A percentile compares a stretch with the other conserved stretches of the same genome.
These are phyloP conservation scores for Oryza glumipatula DNA, from an alignment of 176 grass and related monocot species.

Conservation along the genomic window DNA sequence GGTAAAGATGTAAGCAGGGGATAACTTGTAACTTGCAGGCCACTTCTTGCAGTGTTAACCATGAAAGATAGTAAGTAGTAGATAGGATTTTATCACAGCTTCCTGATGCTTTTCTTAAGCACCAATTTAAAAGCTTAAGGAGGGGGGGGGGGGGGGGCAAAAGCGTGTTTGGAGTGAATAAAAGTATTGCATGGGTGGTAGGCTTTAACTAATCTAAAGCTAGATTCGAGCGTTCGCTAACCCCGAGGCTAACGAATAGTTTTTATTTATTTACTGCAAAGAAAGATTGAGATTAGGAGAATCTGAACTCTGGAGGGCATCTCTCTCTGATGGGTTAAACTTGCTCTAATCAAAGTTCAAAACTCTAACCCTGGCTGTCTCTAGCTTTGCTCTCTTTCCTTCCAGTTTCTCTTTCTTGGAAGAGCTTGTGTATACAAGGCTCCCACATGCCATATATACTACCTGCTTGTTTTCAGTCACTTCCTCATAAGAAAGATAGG, in stretches of 20 bases:
- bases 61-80: background rate
- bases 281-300: constrained; percentile 57
- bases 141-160: constrained; percentile 11
- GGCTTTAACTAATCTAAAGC: constrained; percentile 70
- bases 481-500: background rate
- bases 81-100: constrained; percentile 31
- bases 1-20: constrained; percentile 51
- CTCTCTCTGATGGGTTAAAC: constrained; percentile 25
- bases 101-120: constrained; percentile 49
- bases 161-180: constrained; percentile 63
- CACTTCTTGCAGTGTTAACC: constrained; percentile 52
- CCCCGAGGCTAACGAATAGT: constrained; percentile 62
- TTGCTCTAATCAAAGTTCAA: constrained; percentile 23
- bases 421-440: background rate
- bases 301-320: constrained; percentile 56
- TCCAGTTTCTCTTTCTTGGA: background rate
- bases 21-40: constrained; percentile 62
- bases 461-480: background rate
- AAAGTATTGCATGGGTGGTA: constrained; percentile 52
- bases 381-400: background rate
- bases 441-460: background rate
- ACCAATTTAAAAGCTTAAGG: constrained; percentile 43
- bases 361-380: background rate
- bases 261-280: constrained; percentile 44
- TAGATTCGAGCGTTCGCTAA: constrained; percentile 51